Percentiles rank a stretch among this genome's conserved stretches.
Conservation (phyloP, 768 basidiomycete species). For the Podaxis rugospora region DNA sequence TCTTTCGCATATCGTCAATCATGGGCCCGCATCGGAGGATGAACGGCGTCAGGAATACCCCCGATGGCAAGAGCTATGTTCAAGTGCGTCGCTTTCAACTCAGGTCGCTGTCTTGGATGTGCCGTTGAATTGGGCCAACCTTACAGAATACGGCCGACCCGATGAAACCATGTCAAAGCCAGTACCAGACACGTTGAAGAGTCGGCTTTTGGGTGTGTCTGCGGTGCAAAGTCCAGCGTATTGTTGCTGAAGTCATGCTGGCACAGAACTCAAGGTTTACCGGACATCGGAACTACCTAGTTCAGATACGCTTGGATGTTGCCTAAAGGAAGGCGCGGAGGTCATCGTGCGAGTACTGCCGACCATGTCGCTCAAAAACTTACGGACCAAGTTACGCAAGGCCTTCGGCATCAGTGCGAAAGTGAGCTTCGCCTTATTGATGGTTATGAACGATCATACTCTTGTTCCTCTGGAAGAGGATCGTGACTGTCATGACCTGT, state of each 20-base stretch:
- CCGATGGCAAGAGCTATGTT: conserved; percentile 59
- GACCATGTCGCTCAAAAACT: conserved; percentile 60
- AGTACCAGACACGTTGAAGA: conserved; percentile 49
- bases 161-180: conserved; percentile 27
- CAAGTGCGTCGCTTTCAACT: conserved; percentile 39
- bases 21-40: conserved; percentile 38
- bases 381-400: conserved; percentile 65
- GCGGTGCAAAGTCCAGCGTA: not conserved
- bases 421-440: conserved; percentile 45
- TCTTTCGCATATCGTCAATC: conserved; percentile 56
- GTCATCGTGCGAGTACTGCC: conserved; percentile 52
- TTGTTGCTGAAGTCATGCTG: not conserved
- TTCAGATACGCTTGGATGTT: conserved; percentile 3
- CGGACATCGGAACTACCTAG: conserved; percentile 4
- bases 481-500: conserved; percentile 49
- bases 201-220: conserved; percentile 54
- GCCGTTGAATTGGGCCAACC: not conserved
- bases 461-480: conserved; percentile 43
- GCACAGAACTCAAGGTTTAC: conserved; percentile 20
- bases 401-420: conserved; percentile 28
- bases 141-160: conserved; percentile 55
- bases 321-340: conserved; percentile 17
- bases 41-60: conserved; percentile 49
- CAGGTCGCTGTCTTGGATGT: not conserved
- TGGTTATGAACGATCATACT: conserved; percentile 45